Evolutionary conservation across 1,284 basidiomycete species (phyloP).

Genomic region (Marasmius sp.): DNA sequence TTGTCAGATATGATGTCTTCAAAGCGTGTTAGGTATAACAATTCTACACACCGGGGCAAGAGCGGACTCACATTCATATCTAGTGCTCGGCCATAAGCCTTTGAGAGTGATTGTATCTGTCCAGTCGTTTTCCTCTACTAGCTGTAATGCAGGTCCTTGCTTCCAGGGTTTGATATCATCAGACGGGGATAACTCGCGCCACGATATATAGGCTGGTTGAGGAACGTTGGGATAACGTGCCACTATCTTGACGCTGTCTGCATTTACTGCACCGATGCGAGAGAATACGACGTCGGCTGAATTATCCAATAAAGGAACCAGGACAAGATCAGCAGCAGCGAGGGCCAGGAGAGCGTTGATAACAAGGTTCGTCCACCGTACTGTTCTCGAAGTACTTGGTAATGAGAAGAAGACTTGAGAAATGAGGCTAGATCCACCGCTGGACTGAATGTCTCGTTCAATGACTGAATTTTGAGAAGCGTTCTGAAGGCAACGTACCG

Average conservation of each 20-base stretch:
- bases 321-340: constrained; percentile 50
- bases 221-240: constrained; percentile 53
- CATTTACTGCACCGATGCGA: constrained; percentile 68
- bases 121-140: constrained; percentile 61
- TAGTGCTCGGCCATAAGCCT: constrained; percentile 68
- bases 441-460: background rate
- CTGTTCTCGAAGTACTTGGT: constrained; percentile 38
- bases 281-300: constrained; percentile 59
- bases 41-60: background rate
- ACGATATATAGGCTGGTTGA: constrained; percentile 41
- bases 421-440: constrained; percentile 10
- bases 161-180: constrained; percentile 40
- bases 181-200: constrained; percentile 37
- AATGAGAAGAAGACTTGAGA: constrained; percentile 41
- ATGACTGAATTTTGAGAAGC: background rate
- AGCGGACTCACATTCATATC: constrained; percentile 66
- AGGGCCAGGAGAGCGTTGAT: constrained; percentile 54
- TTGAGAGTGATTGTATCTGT: constrained; percentile 54
- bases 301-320: constrained; percentile 52
- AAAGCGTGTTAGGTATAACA: constrained; percentile 9
- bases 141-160: constrained; percentile 48
- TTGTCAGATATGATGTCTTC: constrained; percentile 53
- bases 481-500: background rate
- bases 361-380: constrained; percentile 39
- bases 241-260: constrained; percentile 60